Evolutionary conservation across 2,329 filamentous ascomycete species (phyloP).

Genomic region (Talaromyces amestolkiae): DNA sequence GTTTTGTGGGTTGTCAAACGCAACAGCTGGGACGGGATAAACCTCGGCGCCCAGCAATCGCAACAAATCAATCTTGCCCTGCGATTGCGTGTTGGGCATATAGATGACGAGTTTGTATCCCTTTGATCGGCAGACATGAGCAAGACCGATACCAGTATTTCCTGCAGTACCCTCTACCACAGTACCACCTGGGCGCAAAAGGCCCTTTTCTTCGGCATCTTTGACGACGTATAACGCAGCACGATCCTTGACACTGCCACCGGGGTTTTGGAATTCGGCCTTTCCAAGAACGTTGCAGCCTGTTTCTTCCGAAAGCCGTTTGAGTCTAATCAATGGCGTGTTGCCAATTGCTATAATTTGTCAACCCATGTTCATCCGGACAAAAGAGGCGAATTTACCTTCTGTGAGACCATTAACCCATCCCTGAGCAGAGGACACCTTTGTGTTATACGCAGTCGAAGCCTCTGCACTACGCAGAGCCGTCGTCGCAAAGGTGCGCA

Average conservation of each 20-base stretch:
- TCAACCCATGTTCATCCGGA: neutral
- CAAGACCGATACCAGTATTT: constrained; percentile 96
- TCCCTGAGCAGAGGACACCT: constrained; percentile 76
- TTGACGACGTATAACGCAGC: constrained; percentile 91
- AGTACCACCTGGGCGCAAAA: constrained; percentile 80
- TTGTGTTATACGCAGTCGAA: constrained; percentile 61
- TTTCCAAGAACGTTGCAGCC: constrained; percentile 94
- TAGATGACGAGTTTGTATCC: constrained; percentile 97
- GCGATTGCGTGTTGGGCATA: constrained; percentile 98
- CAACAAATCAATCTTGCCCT: constrained; percentile 94
- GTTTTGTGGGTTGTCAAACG: constrained; percentile 92
- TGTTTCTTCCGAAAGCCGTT: constrained; percentile 82
- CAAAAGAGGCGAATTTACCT: constrained; percentile 52
- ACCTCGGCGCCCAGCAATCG: constrained; percentile 90
- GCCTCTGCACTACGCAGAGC: constrained; percentile 56
- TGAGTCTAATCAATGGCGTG: constrained; percentile 88
- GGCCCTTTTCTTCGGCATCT: constrained; percentile 84
- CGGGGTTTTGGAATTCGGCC: constrained; percentile 98
- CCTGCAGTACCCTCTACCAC: constrained; percentile 96
- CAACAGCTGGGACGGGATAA: constrained; percentile 89
- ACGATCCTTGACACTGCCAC: constrained; percentile 93
- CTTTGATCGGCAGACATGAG: constrained; percentile 87
- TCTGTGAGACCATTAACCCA: constrained; percentile 74
- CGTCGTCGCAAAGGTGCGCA: constrained; percentile 65
- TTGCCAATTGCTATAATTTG: constrained; percentile 78